Evolutionary conservation across 495 filamentous ascomycete species (phyloP).

Genomic region (Friedmanniomyces simplex): DNA sequence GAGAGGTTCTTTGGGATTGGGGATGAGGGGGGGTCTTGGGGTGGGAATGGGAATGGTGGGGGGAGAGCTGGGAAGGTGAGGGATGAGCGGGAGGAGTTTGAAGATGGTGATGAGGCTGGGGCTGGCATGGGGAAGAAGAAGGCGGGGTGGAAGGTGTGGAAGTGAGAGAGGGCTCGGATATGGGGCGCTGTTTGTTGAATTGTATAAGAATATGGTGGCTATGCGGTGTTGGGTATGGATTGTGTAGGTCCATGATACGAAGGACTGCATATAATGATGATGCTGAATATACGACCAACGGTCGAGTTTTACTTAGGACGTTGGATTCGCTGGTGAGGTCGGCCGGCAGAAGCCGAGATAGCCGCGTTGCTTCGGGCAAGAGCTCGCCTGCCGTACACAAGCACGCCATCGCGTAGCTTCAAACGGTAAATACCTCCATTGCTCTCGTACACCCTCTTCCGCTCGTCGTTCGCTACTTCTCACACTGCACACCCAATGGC

Average conservation of each 20-base stretch:
- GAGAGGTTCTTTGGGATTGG: conserved; percentile 22
- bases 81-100: conserved; percentile 3
- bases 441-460: background rate
- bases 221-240: too few species aligned
- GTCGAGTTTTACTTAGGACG: too few species aligned
- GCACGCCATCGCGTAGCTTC: background rate
- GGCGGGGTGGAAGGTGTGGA: conserved; percentile 24
- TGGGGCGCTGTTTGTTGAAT: background rate
- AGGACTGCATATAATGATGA: too few species aligned
- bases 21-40: conserved; percentile 6
- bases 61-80: background rate
- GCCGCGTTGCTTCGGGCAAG: background rate
- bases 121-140: conserved; percentile 7
- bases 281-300: too few species aligned
- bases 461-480: background rate
- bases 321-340: too few species aligned
- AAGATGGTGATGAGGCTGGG: background rate
- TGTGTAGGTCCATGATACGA: too few species aligned
- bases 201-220: too few species aligned
- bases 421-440: background rate
- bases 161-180: conserved; percentile 6
- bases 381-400: background rate
- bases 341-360: too few species aligned
- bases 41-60: background rate
- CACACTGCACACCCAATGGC: background rate